These are phyloP conservation scores for Amanita muscaria DNA, from an alignment of 768 basidiomycete species.

Conservation along the genomic window DNA sequence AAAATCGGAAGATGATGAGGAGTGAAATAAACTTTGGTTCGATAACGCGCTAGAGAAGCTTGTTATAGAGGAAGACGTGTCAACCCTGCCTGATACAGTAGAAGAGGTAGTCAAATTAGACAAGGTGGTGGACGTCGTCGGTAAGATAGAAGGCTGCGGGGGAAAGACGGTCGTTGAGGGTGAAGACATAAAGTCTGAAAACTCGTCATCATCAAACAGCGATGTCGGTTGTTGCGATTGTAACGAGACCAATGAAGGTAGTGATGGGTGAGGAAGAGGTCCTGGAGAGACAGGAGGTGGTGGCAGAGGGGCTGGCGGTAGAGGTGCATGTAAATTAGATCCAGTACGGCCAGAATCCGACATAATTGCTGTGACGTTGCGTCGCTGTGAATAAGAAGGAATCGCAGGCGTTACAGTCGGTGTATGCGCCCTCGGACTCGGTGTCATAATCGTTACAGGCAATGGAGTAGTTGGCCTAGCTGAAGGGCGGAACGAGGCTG, in stretches of 20 bases:
- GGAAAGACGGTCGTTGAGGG: slow-evolving; percentile 7
- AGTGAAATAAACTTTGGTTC: slow-evolving; percentile 9
- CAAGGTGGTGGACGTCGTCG: neutral
- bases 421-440: slow-evolving; percentile 7
- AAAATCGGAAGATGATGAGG: neutral
- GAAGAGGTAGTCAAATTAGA: neutral
- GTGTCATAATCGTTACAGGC: neutral
- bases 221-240: neutral
- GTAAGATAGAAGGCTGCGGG: neutral
- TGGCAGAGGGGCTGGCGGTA: neutral
- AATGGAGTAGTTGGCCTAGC: slow-evolving; percentile 5
- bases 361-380: slow-evolving; percentile 25
- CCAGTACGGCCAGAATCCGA: slow-evolving; percentile 7
- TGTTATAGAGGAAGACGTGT: slow-evolving; percentile 13
- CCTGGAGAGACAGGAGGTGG: neutral
- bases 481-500: neutral
- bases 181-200: slow-evolving; percentile 33
- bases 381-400: slow-evolving; percentile 10
- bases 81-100: slow-evolving; percentile 9
- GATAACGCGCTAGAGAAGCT: slow-evolving; percentile 15
- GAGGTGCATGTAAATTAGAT: slow-evolving; percentile 2
- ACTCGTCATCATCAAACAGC: slow-evolving; percentile 40
- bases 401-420: slow-evolving; percentile 1
- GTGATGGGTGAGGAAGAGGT: neutral
- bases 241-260: neutral